Conservation (phyloP, 345 rosid species). For the Brassica carinata region DNA sequence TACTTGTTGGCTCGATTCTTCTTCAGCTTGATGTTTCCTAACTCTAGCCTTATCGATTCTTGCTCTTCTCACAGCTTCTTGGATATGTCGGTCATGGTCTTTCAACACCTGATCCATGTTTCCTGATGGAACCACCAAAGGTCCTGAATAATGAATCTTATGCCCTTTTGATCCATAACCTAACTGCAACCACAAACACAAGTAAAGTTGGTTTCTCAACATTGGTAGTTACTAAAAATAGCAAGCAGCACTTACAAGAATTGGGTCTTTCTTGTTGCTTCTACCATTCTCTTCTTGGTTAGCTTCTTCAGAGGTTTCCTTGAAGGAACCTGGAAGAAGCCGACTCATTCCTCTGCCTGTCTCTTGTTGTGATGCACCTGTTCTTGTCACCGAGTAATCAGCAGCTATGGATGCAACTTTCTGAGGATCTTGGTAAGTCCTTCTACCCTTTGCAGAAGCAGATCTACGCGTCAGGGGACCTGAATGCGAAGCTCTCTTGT, state of each 20-base stretch:
- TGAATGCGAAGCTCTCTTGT: conserved; percentile 85
- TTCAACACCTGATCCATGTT: conserved; percentile 91
- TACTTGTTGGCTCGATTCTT: conserved; percentile 57
- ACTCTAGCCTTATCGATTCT: conserved; percentile 83
- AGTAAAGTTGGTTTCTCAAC: conserved; percentile 3
- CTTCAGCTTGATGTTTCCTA: conserved; percentile 66
- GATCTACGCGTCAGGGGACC: conserved; percentile 86
- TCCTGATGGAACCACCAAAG: conserved; percentile 79
- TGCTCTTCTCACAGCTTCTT: conserved; percentile 91
- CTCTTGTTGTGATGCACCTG: conserved; percentile 58
- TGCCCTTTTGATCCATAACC: conserved; percentile 92
- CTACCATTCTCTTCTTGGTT: conserved; percentile 71
- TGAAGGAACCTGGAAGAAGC: conserved; percentile 91
- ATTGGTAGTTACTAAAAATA: background rate
- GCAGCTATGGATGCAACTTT: conserved; percentile 61
- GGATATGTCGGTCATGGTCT: conserved; percentile 96
- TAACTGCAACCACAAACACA: conserved; percentile 49
- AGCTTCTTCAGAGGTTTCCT: conserved; percentile 74
- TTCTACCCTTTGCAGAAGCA: conserved; percentile 72
- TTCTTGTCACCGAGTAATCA: conserved; percentile 63
- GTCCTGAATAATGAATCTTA: conserved; percentile 95
- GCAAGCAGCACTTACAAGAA: conserved; percentile 58
- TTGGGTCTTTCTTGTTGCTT: conserved; percentile 67
- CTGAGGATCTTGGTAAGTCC: conserved; percentile 64
- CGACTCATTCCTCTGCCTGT: conserved; percentile 64